Percentiles rank a stretch among this genome's conserved stretches.
These are phyloP conservation scores for Sclerotinia glacialis DNA, from an alignment of 2,329 filamentous ascomycete species.

Conservation along the genomic window DNA sequence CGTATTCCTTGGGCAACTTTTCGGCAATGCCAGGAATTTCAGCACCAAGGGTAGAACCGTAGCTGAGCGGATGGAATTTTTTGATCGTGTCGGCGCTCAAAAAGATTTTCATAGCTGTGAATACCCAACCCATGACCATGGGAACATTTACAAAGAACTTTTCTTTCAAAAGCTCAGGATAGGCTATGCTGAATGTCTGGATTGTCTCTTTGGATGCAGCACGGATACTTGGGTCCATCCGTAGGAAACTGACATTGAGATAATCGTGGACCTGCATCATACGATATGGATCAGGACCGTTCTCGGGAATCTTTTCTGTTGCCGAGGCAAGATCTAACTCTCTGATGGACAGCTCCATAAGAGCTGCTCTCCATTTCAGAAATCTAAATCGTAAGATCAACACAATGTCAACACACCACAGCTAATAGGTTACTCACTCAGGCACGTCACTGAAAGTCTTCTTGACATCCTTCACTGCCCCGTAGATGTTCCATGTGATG, in stretches of 20 bases:
- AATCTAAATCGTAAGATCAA: conserved; percentile 56
- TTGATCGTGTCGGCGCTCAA: conserved; percentile 69
- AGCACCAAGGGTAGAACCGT: conserved; percentile 65
- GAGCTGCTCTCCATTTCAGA: conserved; percentile 81
- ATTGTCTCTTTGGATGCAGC: conserved; percentile 78
- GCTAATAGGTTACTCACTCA: conserved; percentile 56
- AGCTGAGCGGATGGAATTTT: conserved; percentile 76
- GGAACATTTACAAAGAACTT: conserved; percentile 98
- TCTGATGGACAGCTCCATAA: conserved; percentile 83
- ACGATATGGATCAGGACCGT: conserved; percentile 76
- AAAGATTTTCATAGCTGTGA: conserved; percentile 71
- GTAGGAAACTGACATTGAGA: conserved; percentile 79
- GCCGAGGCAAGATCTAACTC: conserved; percentile 69
- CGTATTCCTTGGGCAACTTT: conserved; percentile 72
- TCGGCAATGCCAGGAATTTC: conserved; percentile 58
- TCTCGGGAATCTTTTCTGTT: conserved; percentile 60
- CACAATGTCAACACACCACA: conserved; percentile 7
- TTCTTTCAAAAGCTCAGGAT: conserved; percentile 83
- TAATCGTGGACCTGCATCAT: conserved; percentile 95
- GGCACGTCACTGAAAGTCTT: conserved; percentile 78
- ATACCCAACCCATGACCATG: conserved; percentile 84
- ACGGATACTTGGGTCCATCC: conserved; percentile 74
- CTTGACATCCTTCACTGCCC: conserved; percentile 76
- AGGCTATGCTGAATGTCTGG: conserved; percentile 73
- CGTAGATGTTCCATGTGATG: conserved; percentile 93